Evolutionary conservation across 345 rosid species (phyloP).

Genomic region (Pugionium cornutum): DNA sequence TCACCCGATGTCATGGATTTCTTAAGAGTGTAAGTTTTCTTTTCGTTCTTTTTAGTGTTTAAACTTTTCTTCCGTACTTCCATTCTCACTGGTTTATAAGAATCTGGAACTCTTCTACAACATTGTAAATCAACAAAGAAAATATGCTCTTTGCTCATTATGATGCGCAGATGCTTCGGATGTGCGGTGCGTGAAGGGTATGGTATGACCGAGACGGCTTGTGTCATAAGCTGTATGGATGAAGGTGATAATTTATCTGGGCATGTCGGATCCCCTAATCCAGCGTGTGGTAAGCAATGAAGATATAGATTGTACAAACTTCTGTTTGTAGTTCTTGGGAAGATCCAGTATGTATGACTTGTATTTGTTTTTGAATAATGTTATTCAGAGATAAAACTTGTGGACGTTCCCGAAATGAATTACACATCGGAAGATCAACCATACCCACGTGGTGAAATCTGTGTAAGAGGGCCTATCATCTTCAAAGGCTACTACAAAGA

Average conservation of each 20-base stretch:
- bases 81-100: constrained; percentile 7
- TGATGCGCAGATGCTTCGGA: constrained; percentile 77
- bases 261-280: constrained; percentile 85
- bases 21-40: constrained; percentile 70
- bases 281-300: constrained; percentile 65
- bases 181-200: constrained; percentile 81
- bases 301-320: too few species aligned
- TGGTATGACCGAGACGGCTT: constrained; percentile 93
- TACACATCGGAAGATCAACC: constrained; percentile 69
- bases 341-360: constrained; percentile 5
- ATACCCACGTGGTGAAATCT: constrained; percentile 89
- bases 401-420: constrained; percentile 55
- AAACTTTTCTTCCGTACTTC: background rate
- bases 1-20: constrained; percentile 87
- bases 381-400: constrained; percentile 73
- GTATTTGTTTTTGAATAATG: constrained; percentile 16
- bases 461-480: constrained; percentile 83
- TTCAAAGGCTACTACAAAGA: constrained; percentile 90
- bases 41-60: background rate
- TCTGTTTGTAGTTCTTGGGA: too few species aligned
- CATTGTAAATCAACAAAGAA: constrained; percentile 6
- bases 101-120: constrained; percentile 10
- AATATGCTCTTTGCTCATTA: constrained; percentile 1
- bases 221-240: constrained; percentile 63
- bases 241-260: constrained; percentile 71